Evolutionary conservation across 2,329 filamentous ascomycete species (phyloP).

Genomic region (Eurotiales sp.): DNA sequence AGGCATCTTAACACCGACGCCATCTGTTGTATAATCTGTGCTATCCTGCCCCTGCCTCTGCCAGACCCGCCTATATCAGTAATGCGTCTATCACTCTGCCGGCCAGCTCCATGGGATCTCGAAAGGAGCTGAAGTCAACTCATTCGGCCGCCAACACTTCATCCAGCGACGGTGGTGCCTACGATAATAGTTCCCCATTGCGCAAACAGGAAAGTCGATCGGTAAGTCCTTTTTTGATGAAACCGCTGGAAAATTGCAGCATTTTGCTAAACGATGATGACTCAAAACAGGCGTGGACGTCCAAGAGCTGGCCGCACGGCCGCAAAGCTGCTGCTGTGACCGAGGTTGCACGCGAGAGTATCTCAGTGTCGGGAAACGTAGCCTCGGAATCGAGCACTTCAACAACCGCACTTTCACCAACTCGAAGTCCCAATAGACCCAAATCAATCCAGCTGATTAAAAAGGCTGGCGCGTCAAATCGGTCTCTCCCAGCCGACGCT

Average conservation of each 20-base stretch:
- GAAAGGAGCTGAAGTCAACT: slow-evolving; percentile 43
- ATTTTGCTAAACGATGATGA: neutral
- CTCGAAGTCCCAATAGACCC: slow-evolving; percentile 25
- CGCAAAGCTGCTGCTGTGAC: slow-evolving; percentile 47
- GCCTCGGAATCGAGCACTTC: slow-evolving; percentile 33
- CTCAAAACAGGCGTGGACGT: slow-evolving; percentile 39
- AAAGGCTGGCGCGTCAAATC: slow-evolving; percentile 37
- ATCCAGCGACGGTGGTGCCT: slow-evolving; percentile 22
- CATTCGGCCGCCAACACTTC: slow-evolving; percentile 26
- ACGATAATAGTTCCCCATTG: slow-evolving; percentile 23
- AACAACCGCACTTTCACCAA: slow-evolving; percentile 26
- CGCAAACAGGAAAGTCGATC: slow-evolving; percentile 24
- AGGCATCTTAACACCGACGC: neutral
- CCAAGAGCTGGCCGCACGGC: slow-evolving; percentile 43
- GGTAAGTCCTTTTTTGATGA: slow-evolving; percentile 24
- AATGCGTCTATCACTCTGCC: slow-evolving; percentile 30
- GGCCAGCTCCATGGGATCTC: slow-evolving; percentile 41
- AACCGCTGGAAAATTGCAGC: neutral
- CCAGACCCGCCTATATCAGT: slow-evolving; percentile 16
- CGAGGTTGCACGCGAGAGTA: slow-evolving; percentile 49
- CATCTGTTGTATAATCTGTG: neutral
- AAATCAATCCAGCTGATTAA: slow-evolving; percentile 42
- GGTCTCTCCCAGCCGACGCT: slow-evolving; percentile 43
- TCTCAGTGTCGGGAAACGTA: slow-evolving; percentile 39
- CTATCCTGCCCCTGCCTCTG: neutral